phyloP scores from a whole-genome alignment of 148 eudicot genomes.

The Selenicereus undatus region DNA sequence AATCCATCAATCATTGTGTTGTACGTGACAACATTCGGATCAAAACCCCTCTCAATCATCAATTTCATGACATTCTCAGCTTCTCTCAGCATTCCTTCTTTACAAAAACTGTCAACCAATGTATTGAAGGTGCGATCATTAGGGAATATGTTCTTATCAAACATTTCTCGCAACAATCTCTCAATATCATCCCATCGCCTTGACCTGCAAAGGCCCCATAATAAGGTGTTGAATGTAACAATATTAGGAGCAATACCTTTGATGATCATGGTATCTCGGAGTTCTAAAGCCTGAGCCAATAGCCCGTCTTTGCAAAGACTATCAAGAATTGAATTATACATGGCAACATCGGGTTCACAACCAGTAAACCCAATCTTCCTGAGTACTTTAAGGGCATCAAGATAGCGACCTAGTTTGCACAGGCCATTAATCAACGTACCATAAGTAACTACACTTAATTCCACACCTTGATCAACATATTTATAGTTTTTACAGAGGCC shows the following conservation, averaged over 20 bases:
- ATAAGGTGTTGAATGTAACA: constrained; percentile 27
- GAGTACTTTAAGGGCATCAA: constrained; percentile 10
- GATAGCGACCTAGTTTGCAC: constrained; percentile 7
- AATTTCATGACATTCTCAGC: no score
- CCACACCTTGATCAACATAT: not conserved
- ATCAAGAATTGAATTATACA: constrained; percentile 30
- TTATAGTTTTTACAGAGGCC: constrained; percentile 9
- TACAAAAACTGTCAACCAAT: no score
- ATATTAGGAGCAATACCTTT: constrained; percentile 27
- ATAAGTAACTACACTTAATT: not conserved
- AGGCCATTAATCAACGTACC: constrained; percentile 9
- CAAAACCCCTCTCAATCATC: no score
- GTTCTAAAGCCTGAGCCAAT: constrained; percentile 23
- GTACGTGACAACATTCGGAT: no score
- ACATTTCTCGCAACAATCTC: constrained; percentile 27
- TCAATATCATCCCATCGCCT: constrained; percentile 28
- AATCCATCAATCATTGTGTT: constrained; percentile 9
- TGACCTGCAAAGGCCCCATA: constrained; percentile 24
- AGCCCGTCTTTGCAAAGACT: constrained; percentile 35
- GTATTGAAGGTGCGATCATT: no score
- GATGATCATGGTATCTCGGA: constrained; percentile 30
- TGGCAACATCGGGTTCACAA: constrained; percentile 26
- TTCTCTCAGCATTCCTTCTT: constrained; percentile 1
- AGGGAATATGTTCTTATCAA: no score
- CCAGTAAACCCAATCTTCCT: constrained; percentile 12